These are phyloP conservation scores for Solanum stenotomum DNA, from an alignment of 257 asterid species.

Conservation along the genomic window DNA sequence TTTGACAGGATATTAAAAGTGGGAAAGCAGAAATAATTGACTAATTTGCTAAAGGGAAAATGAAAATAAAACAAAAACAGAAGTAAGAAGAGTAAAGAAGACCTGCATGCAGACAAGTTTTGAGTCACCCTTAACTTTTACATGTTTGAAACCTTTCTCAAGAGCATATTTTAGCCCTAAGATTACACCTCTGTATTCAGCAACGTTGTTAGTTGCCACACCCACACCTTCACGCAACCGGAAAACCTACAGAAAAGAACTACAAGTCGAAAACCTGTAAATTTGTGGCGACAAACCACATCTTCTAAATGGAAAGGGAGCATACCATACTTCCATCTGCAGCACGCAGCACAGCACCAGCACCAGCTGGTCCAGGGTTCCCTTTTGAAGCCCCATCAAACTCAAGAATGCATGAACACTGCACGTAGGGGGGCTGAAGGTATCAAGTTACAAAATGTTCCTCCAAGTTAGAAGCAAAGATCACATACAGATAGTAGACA, in stretches of 20 bases:
- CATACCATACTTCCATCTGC: slow-evolving; percentile 86
- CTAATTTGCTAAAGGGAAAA: not conserved
- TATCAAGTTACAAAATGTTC: slow-evolving; percentile 1
- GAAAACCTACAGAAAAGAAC: slow-evolving; percentile 38
- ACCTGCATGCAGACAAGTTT: slow-evolving; percentile 99
- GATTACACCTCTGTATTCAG: slow-evolving; percentile 85
- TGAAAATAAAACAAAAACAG: not conserved
- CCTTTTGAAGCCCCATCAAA: slow-evolving; percentile 98
- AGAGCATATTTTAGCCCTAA: slow-evolving; percentile 87
- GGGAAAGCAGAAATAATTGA: not conserved
- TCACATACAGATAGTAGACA: not conserved
- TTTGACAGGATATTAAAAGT: not conserved
- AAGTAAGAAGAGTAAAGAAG: not conserved
- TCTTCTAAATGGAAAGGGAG: not conserved
- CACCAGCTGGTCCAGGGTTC: slow-evolving; percentile 96
- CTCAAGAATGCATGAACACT: slow-evolving; percentile 77
- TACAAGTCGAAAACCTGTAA: slow-evolving; percentile 2
- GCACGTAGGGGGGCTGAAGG: slow-evolving; percentile 22
- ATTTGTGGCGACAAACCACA: not conserved
- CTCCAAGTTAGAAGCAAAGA: not conserved
- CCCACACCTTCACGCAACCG: slow-evolving; percentile 96
- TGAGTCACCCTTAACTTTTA: slow-evolving; percentile 89
- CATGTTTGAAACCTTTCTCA: slow-evolving; percentile 73
- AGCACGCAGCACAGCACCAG: slow-evolving; percentile 80
- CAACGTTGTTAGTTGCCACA: slow-evolving; percentile 84